Conservation (phyloP, 2,329 filamentous ascomycete species). For the Neopestalotiopsis sp. region DNA sequence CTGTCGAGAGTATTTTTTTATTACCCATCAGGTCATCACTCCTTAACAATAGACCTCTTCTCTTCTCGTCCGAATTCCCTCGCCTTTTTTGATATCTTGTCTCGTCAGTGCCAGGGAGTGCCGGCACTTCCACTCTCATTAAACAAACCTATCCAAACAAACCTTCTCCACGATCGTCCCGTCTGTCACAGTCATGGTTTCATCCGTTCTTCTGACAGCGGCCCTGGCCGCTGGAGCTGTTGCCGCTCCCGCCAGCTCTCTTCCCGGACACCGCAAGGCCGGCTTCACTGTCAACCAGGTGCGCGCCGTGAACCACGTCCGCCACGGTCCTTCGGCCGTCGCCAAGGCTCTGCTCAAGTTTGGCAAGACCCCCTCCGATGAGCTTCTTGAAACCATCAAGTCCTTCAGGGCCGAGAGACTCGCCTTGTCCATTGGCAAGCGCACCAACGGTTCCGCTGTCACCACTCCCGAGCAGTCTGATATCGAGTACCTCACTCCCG, state of each 20-base stretch:
- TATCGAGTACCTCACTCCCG: constrained; percentile 37
- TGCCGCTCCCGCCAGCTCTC: constrained; percentile 11
- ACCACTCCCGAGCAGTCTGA: constrained; percentile 36
- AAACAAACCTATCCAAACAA: background rate
- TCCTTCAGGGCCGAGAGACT: background rate
- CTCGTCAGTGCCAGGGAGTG: constrained; percentile 10
- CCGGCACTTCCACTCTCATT: constrained; percentile 10
- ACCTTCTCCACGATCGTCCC: background rate
- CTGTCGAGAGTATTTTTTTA: constrained; percentile 1
- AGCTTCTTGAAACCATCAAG: background rate
- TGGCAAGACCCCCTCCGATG: constrained; percentile 14
- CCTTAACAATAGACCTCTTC: constrained; percentile 10
- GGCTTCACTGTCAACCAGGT: constrained; percentile 15
- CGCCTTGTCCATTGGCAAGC: constrained; percentile 16
- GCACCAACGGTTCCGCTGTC: constrained; percentile 29
- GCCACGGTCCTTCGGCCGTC: constrained; percentile 10
- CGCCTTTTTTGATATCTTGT: background rate
- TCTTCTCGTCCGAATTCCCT: constrained; percentile 9
- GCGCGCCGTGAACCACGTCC: background rate
- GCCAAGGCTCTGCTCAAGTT: constrained; percentile 17
- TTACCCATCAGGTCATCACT: constrained; percentile 5
- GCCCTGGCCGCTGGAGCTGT: constrained; percentile 9
- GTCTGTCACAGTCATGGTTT: constrained; percentile 11
- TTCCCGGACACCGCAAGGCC: constrained; percentile 11
- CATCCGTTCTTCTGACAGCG: constrained; percentile 12